Percentiles rank a stretch among this genome's conserved stretches.
Conservation (phyloP, 306 rosid genomes). For the Sesbania bispinosa region DNA sequence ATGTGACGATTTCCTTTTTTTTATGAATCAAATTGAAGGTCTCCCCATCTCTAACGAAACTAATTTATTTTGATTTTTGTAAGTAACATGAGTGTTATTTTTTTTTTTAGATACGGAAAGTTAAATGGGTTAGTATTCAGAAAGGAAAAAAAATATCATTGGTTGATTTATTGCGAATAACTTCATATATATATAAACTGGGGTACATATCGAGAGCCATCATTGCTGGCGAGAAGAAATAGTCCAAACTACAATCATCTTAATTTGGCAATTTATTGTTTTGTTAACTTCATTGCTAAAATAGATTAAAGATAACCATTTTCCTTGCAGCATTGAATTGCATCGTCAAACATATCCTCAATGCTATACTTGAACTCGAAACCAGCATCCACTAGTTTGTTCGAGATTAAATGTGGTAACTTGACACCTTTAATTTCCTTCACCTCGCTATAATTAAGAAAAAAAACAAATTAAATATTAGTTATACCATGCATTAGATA, state of each 20-base stretch:
- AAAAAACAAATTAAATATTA: not conserved
- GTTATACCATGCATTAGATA: too few relatives aligned
- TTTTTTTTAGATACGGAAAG: too few relatives aligned
- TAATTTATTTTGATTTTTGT: too few relatives aligned
- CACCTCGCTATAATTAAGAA: conserved; percentile 30
- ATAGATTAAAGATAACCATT: conserved; percentile 4
- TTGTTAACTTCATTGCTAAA: too few relatives aligned
- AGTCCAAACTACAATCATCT: not conserved
- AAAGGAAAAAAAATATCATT: not conserved
- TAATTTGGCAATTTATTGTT: not conserved
- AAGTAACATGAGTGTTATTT: too few relatives aligned
- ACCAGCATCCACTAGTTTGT: conserved; percentile 51
- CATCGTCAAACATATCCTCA: conserved; percentile 45
- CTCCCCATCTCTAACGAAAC: too few relatives aligned
- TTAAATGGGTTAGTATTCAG: not conserved
- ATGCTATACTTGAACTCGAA: conserved; percentile 47
- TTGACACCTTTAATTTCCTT: conserved; percentile 23
- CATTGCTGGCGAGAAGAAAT: not conserved
- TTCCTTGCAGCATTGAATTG: conserved; percentile 36
- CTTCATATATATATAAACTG: not conserved
- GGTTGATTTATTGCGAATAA: not conserved
- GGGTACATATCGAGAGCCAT: not conserved
- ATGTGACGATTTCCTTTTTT: too few relatives aligned
- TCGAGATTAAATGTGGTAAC: conserved; percentile 30
- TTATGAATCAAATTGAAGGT: too few relatives aligned